Evolutionary conservation across 2,329 filamentous ascomycete species (phyloP).

Genomic region (Xylaria sp.): DNA sequence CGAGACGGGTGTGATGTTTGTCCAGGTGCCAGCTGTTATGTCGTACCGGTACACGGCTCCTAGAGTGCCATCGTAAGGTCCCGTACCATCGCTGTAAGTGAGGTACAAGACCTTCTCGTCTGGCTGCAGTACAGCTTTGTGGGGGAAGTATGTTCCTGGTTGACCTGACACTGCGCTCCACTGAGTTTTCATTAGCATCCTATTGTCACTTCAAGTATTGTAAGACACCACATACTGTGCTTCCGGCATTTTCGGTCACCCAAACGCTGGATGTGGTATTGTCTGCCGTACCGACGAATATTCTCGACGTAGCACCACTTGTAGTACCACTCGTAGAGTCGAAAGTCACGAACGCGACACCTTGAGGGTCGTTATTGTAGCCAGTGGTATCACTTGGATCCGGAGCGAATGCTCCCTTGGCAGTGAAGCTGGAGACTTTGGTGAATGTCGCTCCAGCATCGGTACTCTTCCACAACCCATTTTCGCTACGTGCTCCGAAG

Average conservation of each 20-base stretch:
- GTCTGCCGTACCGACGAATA: slow-evolving; percentile 67
- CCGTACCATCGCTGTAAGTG: slow-evolving; percentile 65
- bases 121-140: slow-evolving; percentile 64
- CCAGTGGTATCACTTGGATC: slow-evolving; percentile 59
- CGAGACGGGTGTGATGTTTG: slow-evolving; percentile 66
- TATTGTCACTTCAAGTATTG: neutral
- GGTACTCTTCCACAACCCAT: slow-evolving; percentile 68
- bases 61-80: slow-evolving; percentile 66
- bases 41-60: slow-evolving; percentile 68
- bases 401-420: slow-evolving; percentile 60
- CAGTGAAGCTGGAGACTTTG: slow-evolving; percentile 64
- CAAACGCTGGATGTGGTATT: slow-evolving; percentile 64
- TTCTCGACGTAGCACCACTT: slow-evolving; percentile 63
- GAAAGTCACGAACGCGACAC: slow-evolving; percentile 65
- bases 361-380: slow-evolving; percentile 59
- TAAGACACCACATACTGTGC: slow-evolving; percentile 48
- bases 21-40: slow-evolving; percentile 61
- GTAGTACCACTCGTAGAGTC: slow-evolving; percentile 61
- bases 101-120: slow-evolving; percentile 66
- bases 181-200: slow-evolving; percentile 18
- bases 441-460: slow-evolving; percentile 65
- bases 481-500: slow-evolving; percentile 68
- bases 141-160: slow-evolving; percentile 63
- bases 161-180: slow-evolving; percentile 64
- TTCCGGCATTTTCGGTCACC: slow-evolving; percentile 64